These are phyloP conservation scores for Crotalaria pallida DNA, from an alignment of 306 rosid genomes.

Conservation along the genomic window DNA sequence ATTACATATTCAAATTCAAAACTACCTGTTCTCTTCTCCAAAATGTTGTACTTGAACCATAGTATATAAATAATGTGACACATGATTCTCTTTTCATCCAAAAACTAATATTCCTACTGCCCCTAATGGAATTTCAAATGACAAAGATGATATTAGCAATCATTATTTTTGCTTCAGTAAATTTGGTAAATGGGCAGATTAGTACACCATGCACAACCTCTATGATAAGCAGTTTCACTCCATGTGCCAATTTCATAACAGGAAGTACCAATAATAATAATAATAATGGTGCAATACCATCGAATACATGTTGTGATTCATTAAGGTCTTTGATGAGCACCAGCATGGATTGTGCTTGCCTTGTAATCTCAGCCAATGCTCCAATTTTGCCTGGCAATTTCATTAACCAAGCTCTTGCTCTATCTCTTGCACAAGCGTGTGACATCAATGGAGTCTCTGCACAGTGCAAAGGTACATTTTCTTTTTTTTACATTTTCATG, in stretches of 20 bases:
- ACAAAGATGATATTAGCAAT: constrained; percentile 16
- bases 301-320: constrained; percentile 50
- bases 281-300: constrained; percentile 41
- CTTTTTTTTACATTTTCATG: constrained; percentile 8
- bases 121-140: constrained; percentile 38
- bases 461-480: constrained; percentile 81
- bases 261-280: constrained; percentile 68
- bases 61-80: constrained; percentile 25
- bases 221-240: constrained; percentile 60
- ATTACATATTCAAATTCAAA: constrained; percentile 28
- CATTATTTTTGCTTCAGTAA: constrained; percentile 21
- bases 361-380: constrained; percentile 51
- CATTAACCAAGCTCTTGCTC: constrained; percentile 41
- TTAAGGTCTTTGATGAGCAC: constrained; percentile 37
- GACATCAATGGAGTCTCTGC: constrained; percentile 25
- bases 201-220: constrained; percentile 58
- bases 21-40: constrained; percentile 1
- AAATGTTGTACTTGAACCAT: not conserved
- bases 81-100: not conserved
- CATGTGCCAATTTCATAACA: constrained; percentile 67
- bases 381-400: constrained; percentile 32
- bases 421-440: constrained; percentile 56
- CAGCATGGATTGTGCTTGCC: constrained; percentile 57
- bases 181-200: constrained; percentile 30
- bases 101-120: not conserved